Base-by-base conservation (phyloP, 164 flowering plant species). In the Vitis riparia region DNA sequence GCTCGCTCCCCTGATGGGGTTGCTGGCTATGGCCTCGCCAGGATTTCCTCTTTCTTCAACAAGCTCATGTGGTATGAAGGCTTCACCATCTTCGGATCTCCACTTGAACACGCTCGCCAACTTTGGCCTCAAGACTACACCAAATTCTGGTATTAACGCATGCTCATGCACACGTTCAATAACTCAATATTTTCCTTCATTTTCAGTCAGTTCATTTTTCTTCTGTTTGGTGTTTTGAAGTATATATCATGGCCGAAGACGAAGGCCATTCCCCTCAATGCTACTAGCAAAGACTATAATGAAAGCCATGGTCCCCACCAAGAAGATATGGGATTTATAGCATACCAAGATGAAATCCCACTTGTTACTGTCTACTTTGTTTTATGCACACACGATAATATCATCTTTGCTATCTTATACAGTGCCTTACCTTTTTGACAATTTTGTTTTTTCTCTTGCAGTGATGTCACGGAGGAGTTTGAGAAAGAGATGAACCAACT, bases 1-100 rank as follows among this genome's bases (percentile, higher is more conserved):
- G 85, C 87, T 9, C 87, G 97, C 0, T 62, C 80, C 2, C 81
- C 94, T 0, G 87, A 83, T 12, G 89, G 90, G 0, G 55, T 86
- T 11, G 63, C 92, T 0, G 99, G 99, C 29, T 94, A 92, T 50
- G 97, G 99, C 8, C 71, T 79, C 0, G 89, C 92, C 8, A 80
- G 90, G 15, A 88, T 92, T 29, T 85, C 97, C 3, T 76, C 87
- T 15, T 90, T 92, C 77, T 92, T 87, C 72, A 69, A 85, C 8
- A 90, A 92, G 77, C 85, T 64, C 50, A 80, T 92, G 88, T 94
- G 99, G 99, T 87, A 87, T 0, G 98, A 94, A 62, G 97, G 99
- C 2, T 94, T 89, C 83, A 92, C 97, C 60, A 83, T 92, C 27
- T 69, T 75, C 32, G 97, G 95, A 1, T 89, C 97, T 0, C 89